These are phyloP conservation scores for Rhododendron vialii DNA, from an alignment of 148 eudicot species.

Conservation along the genomic window DNA sequence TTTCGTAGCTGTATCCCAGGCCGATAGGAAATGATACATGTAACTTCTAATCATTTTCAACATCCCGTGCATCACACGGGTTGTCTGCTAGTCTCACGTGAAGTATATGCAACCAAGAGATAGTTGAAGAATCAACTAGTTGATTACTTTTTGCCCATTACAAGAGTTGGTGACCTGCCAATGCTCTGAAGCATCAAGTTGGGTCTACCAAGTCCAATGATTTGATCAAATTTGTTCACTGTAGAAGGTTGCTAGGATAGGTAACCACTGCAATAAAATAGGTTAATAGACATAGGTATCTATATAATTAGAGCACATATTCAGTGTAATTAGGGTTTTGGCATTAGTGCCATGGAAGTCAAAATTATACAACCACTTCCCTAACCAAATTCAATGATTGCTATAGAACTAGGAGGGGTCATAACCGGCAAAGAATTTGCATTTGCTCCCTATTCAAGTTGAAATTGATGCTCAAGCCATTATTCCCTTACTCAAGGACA, in stretches of 20 bases:
- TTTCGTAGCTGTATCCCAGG: background rate
- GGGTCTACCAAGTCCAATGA: background rate
- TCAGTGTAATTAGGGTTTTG: background rate
- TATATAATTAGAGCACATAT: background rate
- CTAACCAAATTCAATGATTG: background rate
- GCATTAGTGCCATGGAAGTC: background rate
- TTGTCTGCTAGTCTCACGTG: background rate
- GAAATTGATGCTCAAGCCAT: background rate
- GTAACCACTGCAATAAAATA: background rate
- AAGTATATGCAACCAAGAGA: background rate
- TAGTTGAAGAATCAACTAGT: background rate
- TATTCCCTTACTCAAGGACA: too few relatives aligned
- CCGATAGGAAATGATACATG: background rate
- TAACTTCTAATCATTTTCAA: background rate
- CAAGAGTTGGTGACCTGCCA: background rate
- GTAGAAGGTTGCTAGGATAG: background rate
- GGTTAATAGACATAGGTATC: background rate
- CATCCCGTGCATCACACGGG: too few relatives aligned
- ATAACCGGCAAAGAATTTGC: background rate
- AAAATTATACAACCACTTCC: background rate
- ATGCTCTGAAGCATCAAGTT: background rate
- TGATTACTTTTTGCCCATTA: background rate
- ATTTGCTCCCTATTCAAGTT: background rate
- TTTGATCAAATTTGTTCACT: background rate
- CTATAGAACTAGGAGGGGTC: background rate